These are phyloP conservation scores for Herpetomonas tarakana DNA, from an alignment of 208 protist genomes.

Conservation along the genomic window DNA sequence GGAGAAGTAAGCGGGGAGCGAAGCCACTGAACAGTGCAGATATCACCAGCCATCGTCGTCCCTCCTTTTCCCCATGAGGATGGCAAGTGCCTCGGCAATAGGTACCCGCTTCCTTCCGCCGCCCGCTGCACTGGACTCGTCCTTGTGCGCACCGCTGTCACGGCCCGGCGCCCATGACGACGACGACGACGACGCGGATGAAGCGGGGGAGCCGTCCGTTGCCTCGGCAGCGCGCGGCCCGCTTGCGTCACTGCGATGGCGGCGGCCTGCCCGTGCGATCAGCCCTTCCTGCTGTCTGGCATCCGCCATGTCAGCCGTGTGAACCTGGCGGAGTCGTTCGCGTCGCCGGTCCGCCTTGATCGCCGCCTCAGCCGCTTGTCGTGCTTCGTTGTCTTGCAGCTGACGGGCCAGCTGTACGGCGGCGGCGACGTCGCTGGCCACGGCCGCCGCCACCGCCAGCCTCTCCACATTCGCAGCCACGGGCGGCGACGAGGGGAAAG, in stretches of 20 bases:
- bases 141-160: neutral
- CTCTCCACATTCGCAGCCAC: constrained; percentile 8
- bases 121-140: neutral
- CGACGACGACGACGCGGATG: too few species aligned
- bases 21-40: too few species aligned
- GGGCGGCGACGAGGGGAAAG: too few species aligned
- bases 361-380: constrained; percentile 25
- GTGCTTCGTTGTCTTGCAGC: constrained; percentile 10
- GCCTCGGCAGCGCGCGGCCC: too few species aligned
- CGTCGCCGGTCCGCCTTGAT: constrained; percentile 27
- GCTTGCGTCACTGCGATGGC: neutral
- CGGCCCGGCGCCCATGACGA: too few species aligned
- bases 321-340: constrained; percentile 11
- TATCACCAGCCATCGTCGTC: constrained; percentile 6
- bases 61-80: constrained; percentile 40
- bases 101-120: constrained; percentile 23
- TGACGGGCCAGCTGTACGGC: constrained; percentile 11
- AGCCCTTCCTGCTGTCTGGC: constrained; percentile 1
- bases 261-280: neutral
- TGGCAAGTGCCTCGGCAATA: constrained; percentile 36
- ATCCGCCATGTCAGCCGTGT: constrained; percentile 5
- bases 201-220: too few species aligned
- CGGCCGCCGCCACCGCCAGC: constrained; percentile 7
- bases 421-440: neutral
- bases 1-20: too few species aligned